Base-by-base conservation (phyloP, 768 basidiomycete species). In the Suillus lakei region DNA sequence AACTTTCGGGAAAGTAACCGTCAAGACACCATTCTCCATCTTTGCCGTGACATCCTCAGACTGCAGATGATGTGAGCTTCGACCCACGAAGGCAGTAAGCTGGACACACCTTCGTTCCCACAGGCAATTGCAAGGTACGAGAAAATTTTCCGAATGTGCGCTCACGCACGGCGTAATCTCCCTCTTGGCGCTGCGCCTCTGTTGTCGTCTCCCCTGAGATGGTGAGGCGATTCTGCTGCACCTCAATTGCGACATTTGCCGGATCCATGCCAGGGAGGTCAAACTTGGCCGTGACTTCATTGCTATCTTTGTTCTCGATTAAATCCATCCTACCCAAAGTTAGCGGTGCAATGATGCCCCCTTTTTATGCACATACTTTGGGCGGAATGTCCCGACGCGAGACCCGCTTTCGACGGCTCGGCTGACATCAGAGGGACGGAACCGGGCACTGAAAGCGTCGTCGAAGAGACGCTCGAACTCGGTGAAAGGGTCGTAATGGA, bases 241-340 rank as follows among this genome's bases (percentile, higher is more conserved):
- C 69, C 62, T 88, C 86, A 67, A 89, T 82, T 58, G 75, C 73
- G 56, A 88, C 77, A 65, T 87, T 75, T 54, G 86, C 82, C 38
- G 84, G 82, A 63, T 76, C 76, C 44, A 88, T 34, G 23, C 87
- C 87, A 0, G 88, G 87, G 8, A 89, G 75, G 67, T 89, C 88
- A 70, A 89, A 86, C 8, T 79, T 73, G 48, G 87, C 87, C 0
- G 84, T 85, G 44, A 88, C 83, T 43, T 77, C 70, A 69, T 86
- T 85, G 28, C 72, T 75, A 26, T 83, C 78, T 0, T 69, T 54
- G 64, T 86, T 76, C 68, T 88, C 86, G 69, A 85, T 83, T 15
- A 88, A 74, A 67, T 88, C 85, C 82, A 88, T 83, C 68, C 87
- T 88, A 66, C 1, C 36, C 26, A 38, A 12, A 21, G 7, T 32